These are phyloP conservation scores for Beauveria varroae DNA, from an alignment of 2,329 filamentous ascomycete genomes.

Conservation along the genomic window DNA sequence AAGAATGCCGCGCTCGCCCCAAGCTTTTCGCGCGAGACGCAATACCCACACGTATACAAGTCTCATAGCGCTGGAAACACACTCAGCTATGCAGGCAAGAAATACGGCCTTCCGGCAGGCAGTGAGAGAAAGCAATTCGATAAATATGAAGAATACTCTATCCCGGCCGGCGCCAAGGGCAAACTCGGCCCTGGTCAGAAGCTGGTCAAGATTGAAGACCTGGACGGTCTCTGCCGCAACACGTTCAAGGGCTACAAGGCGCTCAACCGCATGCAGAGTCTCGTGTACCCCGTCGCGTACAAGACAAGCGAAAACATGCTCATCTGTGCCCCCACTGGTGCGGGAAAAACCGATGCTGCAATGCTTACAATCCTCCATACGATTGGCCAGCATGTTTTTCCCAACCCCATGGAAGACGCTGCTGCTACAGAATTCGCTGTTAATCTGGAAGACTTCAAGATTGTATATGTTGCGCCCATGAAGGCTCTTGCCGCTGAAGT, in stretches of 20 bases:
- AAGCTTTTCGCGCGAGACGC: conserved; percentile 61
- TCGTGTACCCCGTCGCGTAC: conserved; percentile 93
- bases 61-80: conserved; percentile 78
- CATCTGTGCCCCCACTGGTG: conserved; percentile 94
- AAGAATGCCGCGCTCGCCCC: conserved; percentile 68
- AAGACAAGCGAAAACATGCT: conserved; percentile 97
- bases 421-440: conserved; percentile 72
- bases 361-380: conserved; percentile 94
- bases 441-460: conserved; percentile 86
- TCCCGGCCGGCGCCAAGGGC: conserved; percentile 77
- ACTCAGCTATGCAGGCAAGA: conserved; percentile 69
- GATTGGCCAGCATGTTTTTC: conserved; percentile 75
- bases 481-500: conserved; percentile 96
- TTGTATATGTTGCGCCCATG: conserved; percentile 98
- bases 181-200: conserved; percentile 64
- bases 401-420: conserved; percentile 69
- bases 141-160: conserved; percentile 82
- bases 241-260: conserved; percentile 93
- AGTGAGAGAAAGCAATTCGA: conserved; percentile 62
- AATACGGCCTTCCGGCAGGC: conserved; percentile 73
- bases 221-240: conserved; percentile 83
- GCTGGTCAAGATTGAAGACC: conserved; percentile 68
- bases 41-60: conserved; percentile 93
- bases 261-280: conserved; percentile 95
- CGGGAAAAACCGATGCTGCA: conserved; percentile 96